Evolutionary conservation across 345 rosid species (phyloP), one percentile per base, ranked within the genome.

Genomic region (Corchorus olitorius): DNA sequence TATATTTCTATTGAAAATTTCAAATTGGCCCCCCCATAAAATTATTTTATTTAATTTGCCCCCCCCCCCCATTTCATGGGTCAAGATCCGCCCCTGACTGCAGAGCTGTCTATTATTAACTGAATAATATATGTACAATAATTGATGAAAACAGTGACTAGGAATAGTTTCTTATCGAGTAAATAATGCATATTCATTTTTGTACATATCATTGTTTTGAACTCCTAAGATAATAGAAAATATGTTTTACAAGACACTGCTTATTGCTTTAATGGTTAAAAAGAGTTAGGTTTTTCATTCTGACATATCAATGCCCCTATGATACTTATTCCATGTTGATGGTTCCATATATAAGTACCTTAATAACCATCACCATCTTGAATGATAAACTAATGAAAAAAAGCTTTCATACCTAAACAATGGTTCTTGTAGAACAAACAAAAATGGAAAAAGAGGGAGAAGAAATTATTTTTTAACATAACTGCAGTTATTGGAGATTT

Each of bases 201-300:
- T 72, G 4, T 70, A 17, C 49, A 19, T 76, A 59, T 48, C 22
- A 20, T 48, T 58, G 14, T 11, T 37, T 65, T 46, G 61, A 37
- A n/a, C 62, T 49, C 62, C 10, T 34, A 49, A 58, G 55, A 27
- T 56, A 49, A 39, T 49, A 14, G n/a, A n/a, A 27, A n/a, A 15
- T 65, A 56, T 73, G 74, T 45, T 37, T 70, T 22, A 34, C 17
- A 70, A 8, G 59, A 17, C 20, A 68, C 27, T 13, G 54, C 35
- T 6, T 60, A 35, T 7, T 76, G 52, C 66, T 67, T 53, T 53
- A 22, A n/a, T 39, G 46, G 67, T 39, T 72, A 72, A 64, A 63
- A 39, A 16, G 75, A 59, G 37, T 27, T 67, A 12, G 41, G 55
- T 39, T 20, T 58, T 65, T 50, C 43, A 15, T 33, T 33, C 19